Percentiles rank a stretch among this genome's conserved stretches.
These are phyloP conservation scores for Zhuliangozyma blackwelliae DNA, from an alignment of 1,139 yeast species.

Conservation along the genomic window DNA sequence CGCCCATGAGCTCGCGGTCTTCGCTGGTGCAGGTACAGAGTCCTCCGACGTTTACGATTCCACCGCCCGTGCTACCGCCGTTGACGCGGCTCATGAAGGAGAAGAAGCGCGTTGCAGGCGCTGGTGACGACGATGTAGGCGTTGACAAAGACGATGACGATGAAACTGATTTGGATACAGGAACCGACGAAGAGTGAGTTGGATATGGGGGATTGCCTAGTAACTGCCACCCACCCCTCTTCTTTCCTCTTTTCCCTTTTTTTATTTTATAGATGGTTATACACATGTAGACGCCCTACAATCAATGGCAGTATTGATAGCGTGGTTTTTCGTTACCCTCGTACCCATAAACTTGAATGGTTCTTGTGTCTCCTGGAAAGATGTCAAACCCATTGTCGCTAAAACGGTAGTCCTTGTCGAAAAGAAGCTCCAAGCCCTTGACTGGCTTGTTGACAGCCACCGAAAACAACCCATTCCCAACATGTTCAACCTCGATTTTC, in stretches of 20 bases:
- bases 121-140: too few species aligned
- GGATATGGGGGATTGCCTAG: too few species aligned
- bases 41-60: conserved; percentile 10
- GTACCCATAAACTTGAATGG: conserved; percentile 2
- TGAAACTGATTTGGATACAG: conserved; percentile 31
- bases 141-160: too few species aligned
- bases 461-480: conserved; percentile 15
- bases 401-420: conserved; percentile 17
- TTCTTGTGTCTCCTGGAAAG: conserved; percentile 29
- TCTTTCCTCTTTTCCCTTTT: too few species aligned
- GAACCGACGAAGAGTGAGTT: conserved; percentile 20
- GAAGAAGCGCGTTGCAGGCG: conserved; percentile 2
- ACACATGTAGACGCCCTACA: too few species aligned
- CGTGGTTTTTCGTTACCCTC: conserved; percentile 1
- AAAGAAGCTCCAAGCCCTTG: conserved; percentile 29
- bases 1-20: conserved; percentile 20
- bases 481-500: conserved; percentile 1
- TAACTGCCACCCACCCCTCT: too few species aligned
- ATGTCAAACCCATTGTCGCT: conserved; percentile 44
- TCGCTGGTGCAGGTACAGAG: conserved; percentile 17
- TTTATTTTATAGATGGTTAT: too few species aligned
- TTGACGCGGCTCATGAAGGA: conserved; percentile 23
- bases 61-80: conserved; percentile 23
- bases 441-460: conserved; percentile 32
- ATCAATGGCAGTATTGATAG: too few species aligned